phyloP scores from a whole-genome alignment of 164 flowering plant genomes.

The Umbellularia californica region DNA sequence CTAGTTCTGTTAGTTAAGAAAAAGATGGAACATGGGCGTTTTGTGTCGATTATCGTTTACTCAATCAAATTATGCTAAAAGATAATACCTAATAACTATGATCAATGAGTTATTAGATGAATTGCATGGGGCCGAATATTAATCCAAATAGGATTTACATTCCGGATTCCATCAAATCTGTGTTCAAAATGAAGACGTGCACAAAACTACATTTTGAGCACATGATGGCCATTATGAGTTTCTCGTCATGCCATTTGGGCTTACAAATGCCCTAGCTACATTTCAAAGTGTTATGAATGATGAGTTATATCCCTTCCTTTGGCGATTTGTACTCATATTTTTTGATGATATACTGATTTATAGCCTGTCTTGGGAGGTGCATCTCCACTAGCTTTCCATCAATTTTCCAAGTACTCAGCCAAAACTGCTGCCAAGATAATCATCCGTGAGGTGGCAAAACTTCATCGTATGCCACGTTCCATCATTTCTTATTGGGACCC shows the following conservation, averaged over 20 bases:
- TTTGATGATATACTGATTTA: constrained; percentile 4
- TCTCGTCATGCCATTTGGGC: constrained; percentile 1
- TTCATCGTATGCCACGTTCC: no score
- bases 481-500: no score
- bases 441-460: no score
- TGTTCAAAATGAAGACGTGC: background rate
- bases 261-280: background rate
- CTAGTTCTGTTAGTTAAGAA: constrained; percentile 1
- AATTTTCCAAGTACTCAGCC: no score
- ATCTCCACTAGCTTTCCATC: no score
- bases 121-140: background rate
- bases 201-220: constrained; percentile 3
- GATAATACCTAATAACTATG: background rate
- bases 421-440: no score
- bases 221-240: constrained; percentile 4
- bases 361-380: background rate
- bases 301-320: background rate
- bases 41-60: background rate
- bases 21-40: constrained; percentile 6
- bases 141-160: background rate
- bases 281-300: background rate
- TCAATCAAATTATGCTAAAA: background rate
- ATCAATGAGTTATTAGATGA: background rate
- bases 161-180: background rate
- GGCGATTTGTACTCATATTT: background rate